Percentiles rank a stretch among this genome's conserved stretches.
Evolutionary conservation across 2,329 filamentous ascomycete genomes (phyloP).

Genomic region (Neocatenulostroma microsporum): DNA sequence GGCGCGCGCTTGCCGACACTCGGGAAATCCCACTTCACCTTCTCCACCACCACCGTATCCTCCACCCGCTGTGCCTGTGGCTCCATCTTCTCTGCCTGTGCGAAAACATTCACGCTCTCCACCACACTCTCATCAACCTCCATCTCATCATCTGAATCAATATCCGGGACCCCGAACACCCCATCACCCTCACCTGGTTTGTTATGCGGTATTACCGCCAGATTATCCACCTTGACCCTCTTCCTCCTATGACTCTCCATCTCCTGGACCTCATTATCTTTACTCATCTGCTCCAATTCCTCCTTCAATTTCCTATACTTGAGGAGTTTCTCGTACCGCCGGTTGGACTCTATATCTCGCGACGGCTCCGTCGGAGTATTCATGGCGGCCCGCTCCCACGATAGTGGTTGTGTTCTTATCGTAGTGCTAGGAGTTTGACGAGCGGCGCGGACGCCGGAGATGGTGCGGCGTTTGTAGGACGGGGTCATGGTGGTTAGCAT

Average conservation of each 20-base stretch:
- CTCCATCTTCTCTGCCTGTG: not conserved
- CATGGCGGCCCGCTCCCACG: conserved; percentile 9
- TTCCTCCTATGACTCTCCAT: conserved; percentile 20
- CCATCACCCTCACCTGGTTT: conserved; percentile 22
- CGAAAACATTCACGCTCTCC: conserved; percentile 18
- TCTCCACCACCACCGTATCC: not conserved
- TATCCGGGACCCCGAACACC: conserved; percentile 26
- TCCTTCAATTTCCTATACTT: conserved; percentile 15
- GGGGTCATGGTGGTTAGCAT: not conserved
- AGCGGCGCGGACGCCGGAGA: conserved; percentile 5
- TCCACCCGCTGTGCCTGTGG: not conserved
- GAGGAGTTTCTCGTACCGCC: conserved; percentile 20
- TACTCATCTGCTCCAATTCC: conserved; percentile 17
- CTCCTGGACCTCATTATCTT: conserved; percentile 21
- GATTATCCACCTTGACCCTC: conserved; percentile 27
- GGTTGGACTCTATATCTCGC: conserved; percentile 18
- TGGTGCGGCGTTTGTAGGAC: conserved; percentile 5
- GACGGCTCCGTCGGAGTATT: conserved; percentile 14
- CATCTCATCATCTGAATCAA: conserved; percentile 28
- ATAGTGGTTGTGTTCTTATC: not conserved
- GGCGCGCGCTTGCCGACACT: conserved; percentile 4
- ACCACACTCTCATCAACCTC: conserved; percentile 23
- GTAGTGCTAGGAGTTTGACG: conserved; percentile 2
- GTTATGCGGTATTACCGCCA: conserved; percentile 24
- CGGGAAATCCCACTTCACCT: conserved; percentile 1